Evolutionary conservation across 371 early-diverging fungal genomes (phyloP).

Genomic region (Circinella umbellata): DNA sequence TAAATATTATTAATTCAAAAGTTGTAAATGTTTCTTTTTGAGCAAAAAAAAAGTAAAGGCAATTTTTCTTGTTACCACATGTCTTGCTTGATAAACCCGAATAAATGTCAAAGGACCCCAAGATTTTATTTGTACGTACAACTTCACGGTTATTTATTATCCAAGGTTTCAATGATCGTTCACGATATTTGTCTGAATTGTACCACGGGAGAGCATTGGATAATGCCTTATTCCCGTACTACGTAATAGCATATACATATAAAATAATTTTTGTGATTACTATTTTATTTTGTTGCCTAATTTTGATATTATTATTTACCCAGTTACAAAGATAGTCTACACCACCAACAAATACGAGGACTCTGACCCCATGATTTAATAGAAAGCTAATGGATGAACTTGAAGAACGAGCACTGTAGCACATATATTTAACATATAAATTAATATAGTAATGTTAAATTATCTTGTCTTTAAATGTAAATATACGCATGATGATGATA

Average conservation of each 20-base stretch:
- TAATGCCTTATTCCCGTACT: constrained; percentile 90
- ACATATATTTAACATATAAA: neutral
- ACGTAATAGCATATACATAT: neutral
- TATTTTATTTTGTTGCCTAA: neutral
- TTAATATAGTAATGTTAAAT: neutral
- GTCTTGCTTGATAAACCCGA: constrained; percentile 84
- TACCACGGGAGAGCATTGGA: constrained; percentile 74
- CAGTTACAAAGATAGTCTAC: constrained; percentile 85
- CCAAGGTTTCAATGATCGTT: constrained; percentile 26
- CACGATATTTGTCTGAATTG: constrained; percentile 62
- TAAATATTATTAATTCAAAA: too few species aligned
- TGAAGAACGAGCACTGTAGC: constrained; percentile 34
- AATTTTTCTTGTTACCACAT: constrained; percentile 60
- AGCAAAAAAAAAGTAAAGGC: too few species aligned
- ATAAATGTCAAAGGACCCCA: constrained; percentile 76
- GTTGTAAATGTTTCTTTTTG: too few species aligned
- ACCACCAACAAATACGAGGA: constrained; percentile 86
- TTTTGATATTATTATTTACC: constrained; percentile 15
- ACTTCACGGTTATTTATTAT: constrained; percentile 37
- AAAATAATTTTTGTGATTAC: neutral
- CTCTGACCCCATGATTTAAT: constrained; percentile 76
- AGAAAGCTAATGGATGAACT: constrained; percentile 52
- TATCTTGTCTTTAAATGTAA: too few species aligned
- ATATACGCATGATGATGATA: too few species aligned
- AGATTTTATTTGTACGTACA: constrained; percentile 80